Conservation (phyloP, 2,329 filamentous ascomycete genomes). For the Arthrobotrys iridis region DNA sequence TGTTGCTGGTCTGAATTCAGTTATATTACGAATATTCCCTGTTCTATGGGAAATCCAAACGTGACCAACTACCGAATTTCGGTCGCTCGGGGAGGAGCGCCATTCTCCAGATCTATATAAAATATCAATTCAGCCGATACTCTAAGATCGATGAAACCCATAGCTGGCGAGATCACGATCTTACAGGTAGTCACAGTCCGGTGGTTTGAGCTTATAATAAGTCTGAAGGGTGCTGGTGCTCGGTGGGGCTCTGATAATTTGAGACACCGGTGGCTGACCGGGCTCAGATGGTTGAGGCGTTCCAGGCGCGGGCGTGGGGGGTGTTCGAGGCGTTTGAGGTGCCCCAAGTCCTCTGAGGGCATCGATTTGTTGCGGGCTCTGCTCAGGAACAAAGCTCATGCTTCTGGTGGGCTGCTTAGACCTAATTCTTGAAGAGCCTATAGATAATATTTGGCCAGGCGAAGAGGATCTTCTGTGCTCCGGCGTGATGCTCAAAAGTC, state of each 20-base stretch:
- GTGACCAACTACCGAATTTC: not conserved
- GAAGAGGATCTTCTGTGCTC: not conserved
- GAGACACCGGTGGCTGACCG: too few relatives aligned
- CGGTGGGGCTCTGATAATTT: not conserved
- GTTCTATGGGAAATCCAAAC: not conserved
- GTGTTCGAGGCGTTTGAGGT: not conserved
- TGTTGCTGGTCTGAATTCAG: not conserved
- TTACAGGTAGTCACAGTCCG: conserved; percentile 4
- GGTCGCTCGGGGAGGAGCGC: not conserved
- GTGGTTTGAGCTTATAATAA: not conserved
- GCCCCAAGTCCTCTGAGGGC: not conserved
- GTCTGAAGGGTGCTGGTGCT: not conserved
- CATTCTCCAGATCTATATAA: not conserved
- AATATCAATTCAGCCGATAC: not conserved
- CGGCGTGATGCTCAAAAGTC: conserved; percentile 3
- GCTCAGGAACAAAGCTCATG: too few relatives aligned
- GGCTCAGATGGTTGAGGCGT: too few relatives aligned
- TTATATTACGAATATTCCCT: not conserved
- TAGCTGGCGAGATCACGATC: not conserved
- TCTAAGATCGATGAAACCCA: not conserved
- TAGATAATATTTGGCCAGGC: not conserved
- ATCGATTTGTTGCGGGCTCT: too few relatives aligned
- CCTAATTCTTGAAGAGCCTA: not conserved
- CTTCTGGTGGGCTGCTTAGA: too few relatives aligned
- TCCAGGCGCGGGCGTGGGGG: too few relatives aligned